Evolutionary conservation across 495 filamentous ascomycete species (phyloP), one percentile per base, ranked within the genome.

Genomic region (Cercophora sp.): DNA sequence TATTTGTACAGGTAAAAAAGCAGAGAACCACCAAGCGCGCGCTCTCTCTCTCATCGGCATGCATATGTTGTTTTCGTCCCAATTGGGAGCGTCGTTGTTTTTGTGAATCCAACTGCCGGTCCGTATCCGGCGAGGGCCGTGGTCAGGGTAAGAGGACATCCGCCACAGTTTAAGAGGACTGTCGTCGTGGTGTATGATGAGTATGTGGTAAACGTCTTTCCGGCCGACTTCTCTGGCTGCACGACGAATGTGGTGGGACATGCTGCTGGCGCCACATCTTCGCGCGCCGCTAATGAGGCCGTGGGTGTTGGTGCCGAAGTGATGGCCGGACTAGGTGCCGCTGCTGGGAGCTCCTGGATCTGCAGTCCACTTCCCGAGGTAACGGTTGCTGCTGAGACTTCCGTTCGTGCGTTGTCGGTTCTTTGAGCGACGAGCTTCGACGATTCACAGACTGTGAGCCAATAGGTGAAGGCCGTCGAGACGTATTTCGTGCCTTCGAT

Each of bases 201-300:
- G 42, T 63, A 67, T 10, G n/a, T 55, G 2, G 64, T 67, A 27
- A 45, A 32, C 0, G 59, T 63, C 26, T 51, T 58, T 19, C 62
- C 64, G 4, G 62, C 62, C 2, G 57, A 55, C 29, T 57, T 54
- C 25, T 41, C 43, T 5, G 64, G 62, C 37, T 60, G 53, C 5
- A 63, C 50, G 19, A 64, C 44, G 5, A 49, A 46, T 2, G 62
- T 67, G 4, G 59, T 67, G 20, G 62, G 59, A 24, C 64, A 67
- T 18, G 49, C 59, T 1, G 54, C 43, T 0, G 43, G 36, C 19
- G 47, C 36, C 48, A 13, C 41, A 22, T 13, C 15, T 24, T 45
- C 16, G 10, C 44, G n/a, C 5, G 27, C 19, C 5, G 19, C 23
- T 0, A 25, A 16, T 32, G 26, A 13, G 3, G 34, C 22, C 13